Percentiles rank a stretch among this genome's conserved stretches.
Conservation (phyloP, 1,284 basidiomycete species). For the Malassezia dermatis region DNA sequence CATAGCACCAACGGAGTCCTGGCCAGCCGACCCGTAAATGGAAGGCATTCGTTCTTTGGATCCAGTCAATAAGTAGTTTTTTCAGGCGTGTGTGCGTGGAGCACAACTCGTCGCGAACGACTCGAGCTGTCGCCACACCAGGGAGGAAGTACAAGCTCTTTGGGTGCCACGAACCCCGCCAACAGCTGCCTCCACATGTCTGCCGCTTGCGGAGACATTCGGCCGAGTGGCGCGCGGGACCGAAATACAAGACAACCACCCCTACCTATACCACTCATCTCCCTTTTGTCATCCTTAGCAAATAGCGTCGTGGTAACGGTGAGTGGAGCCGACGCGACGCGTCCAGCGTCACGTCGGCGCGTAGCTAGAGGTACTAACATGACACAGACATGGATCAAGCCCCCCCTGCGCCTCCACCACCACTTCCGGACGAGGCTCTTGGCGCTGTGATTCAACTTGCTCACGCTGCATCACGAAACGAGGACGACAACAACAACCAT, state of each 20-base stretch:
- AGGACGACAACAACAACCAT: neutral
- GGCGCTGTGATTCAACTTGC: slow-evolving; percentile 19
- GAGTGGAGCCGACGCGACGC: slow-evolving; percentile 6
- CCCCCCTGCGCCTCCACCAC: slow-evolving; percentile 14
- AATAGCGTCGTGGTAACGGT: slow-evolving; percentile 9
- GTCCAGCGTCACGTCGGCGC: slow-evolving; percentile 3
- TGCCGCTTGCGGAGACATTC: neutral
- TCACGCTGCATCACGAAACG: slow-evolving; percentile 13
- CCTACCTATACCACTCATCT: neutral
- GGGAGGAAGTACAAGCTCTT: neutral
- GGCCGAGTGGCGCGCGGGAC: neutral
- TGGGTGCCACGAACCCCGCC: neutral
- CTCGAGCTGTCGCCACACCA: neutral
- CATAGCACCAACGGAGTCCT: neutral
- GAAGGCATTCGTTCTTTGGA: neutral
- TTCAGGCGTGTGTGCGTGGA: neutral
- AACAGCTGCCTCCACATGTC: neutral
- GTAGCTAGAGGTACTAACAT: slow-evolving; percentile 3
- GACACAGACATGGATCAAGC: slow-evolving; percentile 13
- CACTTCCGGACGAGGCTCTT: slow-evolving; percentile 15
- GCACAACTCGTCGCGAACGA: neutral
- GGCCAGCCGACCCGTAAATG: neutral
- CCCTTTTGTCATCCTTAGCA: slow-evolving; percentile 23
- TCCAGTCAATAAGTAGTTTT: neutral
- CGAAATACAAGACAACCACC: neutral